Base-by-base conservation (phyloP, 2,329 filamentous ascomycete species). In the Fusarium keratoplasticum region DNA sequence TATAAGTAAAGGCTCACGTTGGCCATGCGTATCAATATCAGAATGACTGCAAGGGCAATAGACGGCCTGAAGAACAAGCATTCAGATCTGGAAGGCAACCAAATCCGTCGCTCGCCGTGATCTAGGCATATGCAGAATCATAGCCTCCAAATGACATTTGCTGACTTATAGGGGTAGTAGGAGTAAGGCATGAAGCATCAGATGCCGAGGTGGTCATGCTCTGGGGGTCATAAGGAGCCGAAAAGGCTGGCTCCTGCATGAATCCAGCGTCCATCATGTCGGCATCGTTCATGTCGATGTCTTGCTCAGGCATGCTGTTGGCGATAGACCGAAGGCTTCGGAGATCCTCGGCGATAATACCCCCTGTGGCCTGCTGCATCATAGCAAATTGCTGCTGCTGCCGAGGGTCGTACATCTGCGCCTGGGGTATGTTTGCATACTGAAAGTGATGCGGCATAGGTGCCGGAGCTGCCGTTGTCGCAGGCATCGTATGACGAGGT, bases 331-430 rank as follows among this genome's bases (percentile, higher is more conserved):
- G 76, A n/a, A 83, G 74, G 47, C 79, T 83, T 29, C 80, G 78
- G 44, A 83, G 71, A 55, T 83, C 82, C 54, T 83, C 82, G 4
- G 81, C 79, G n/a, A 83, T 82, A 67, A 83, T 82, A 14, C 81
- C 81, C 2, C 80, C 77, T 8, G 67, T 74, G 18, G 77, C 72
- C 42, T 78, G 75, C 25, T 74, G 52, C 77, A 80, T 78, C 77
- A 80, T 80, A 25, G 71, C 75, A 44, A 78, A 79, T 33, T 82
- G 80, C 38, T 79, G 75, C 38, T 80, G 78, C 33, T 80, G 80
- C 20, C 77, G 76, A 6, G 75, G 74, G 58, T 80, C 79, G 33
- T 74, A 80, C 72, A 79, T 79, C n/a, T 71, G 74, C 14, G 71
- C 67, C n/a, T 55, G 25, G 29, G 76, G 70, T 54, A 76, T 71